These are phyloP conservation scores for Amylocarpus encephaloides DNA, from an alignment of 2,329 filamentous ascomycete genomes.

Conservation along the genomic window DNA sequence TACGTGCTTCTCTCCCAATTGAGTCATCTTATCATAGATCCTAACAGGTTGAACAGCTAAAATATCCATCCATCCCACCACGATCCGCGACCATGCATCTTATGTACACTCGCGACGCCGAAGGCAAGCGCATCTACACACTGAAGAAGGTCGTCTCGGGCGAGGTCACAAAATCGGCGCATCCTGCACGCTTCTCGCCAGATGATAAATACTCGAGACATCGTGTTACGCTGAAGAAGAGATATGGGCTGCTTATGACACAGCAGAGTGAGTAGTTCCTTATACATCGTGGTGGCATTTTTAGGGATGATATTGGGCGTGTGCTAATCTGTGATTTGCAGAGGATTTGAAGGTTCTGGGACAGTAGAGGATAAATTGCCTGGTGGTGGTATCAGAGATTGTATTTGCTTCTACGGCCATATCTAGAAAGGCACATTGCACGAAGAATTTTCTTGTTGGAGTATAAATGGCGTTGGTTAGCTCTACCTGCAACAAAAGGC, in stretches of 20 bases:
- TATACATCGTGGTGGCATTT: background rate
- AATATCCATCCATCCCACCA: background rate
- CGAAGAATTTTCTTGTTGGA: constrained; percentile 3
- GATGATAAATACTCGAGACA: constrained; percentile 99
- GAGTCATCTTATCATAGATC: background rate
- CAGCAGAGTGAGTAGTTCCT: constrained; percentile 54
- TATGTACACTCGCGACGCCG: constrained; percentile 78
- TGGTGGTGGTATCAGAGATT: background rate
- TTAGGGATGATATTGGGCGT: background rate
- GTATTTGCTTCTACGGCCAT: constrained; percentile 1
- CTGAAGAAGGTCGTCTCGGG: constrained; percentile 82
- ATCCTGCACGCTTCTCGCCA: constrained; percentile 92
- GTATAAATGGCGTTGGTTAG: constrained; percentile 20
- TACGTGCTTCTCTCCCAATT: background rate
- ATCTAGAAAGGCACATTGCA: no score
- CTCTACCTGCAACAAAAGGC: no score
- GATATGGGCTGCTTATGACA: constrained; percentile 81
- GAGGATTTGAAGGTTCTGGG: constrained; percentile 40
- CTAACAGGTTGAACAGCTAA: background rate
- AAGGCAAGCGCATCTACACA: constrained; percentile 88
- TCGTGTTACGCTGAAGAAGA: constrained; percentile 88
- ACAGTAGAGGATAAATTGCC: constrained; percentile 27
- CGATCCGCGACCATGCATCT: constrained; percentile 51
- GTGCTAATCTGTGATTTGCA: constrained; percentile 18
- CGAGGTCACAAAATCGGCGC: constrained; percentile 89